These are phyloP conservation scores for Aureobasidium sp. DNA, from an alignment of 2,329 filamentous ascomycete species.

Conservation along the genomic window DNA sequence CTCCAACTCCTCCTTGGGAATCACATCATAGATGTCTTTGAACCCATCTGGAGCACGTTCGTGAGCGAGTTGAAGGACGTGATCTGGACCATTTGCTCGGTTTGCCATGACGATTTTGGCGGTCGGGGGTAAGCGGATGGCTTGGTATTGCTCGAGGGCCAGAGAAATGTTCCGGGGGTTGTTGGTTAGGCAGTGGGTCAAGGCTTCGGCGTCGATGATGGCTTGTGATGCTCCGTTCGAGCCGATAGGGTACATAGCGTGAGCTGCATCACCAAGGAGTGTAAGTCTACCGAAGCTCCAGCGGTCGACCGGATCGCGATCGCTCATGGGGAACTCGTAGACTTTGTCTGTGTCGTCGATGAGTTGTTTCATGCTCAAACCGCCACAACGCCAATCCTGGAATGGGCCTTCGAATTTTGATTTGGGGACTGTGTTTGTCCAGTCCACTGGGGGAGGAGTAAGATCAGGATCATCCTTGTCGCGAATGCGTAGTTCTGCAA, in stretches of 20 bases:
- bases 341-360: conserved; percentile 36
- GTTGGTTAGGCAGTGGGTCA: conserved; percentile 28
- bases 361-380: conserved; percentile 35
- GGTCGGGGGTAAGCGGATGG: conserved; percentile 34
- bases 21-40: conserved; percentile 30
- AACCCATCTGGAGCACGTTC: conserved; percentile 37
- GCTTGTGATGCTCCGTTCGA: conserved; percentile 39
- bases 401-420: conserved; percentile 34
- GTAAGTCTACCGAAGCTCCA: conserved; percentile 34
- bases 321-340: conserved; percentile 42
- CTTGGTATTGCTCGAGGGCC: conserved; percentile 34
- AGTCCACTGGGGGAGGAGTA: conserved; percentile 38
- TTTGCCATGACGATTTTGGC: conserved; percentile 41
- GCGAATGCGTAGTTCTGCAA: conserved; percentile 37
- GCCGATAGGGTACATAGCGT: conserved; percentile 38
- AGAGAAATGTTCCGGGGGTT: conserved; percentile 22
- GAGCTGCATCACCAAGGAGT: conserved; percentile 36
- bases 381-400: conserved; percentile 35
- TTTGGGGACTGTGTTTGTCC: conserved; percentile 36
- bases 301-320: conserved; percentile 33
- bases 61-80: conserved; percentile 39
- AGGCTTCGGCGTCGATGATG: conserved; percentile 36
- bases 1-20: conserved; percentile 21
- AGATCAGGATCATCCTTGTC: conserved; percentile 35
- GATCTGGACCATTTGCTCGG: conserved; percentile 39